Base-by-base conservation (phyloP, 2,329 filamentous ascomycete genomes). In the Tolypocladium ovalisporum region DNA sequence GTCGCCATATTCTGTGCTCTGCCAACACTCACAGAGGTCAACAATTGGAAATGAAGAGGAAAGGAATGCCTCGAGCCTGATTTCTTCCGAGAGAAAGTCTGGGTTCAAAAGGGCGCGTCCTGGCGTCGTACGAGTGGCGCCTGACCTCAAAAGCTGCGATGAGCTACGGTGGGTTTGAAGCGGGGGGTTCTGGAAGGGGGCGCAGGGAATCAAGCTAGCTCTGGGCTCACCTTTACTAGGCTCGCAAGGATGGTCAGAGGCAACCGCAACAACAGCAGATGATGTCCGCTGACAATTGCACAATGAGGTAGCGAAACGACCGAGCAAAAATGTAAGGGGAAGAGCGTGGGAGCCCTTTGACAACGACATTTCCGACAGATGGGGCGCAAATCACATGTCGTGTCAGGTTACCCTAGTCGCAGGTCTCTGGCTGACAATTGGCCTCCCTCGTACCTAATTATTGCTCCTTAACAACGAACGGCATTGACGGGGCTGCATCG, bases 1-100 rank as follows among this genome's bases (percentile, higher is more conserved):
- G 68, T 67, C 59, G 70, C 65, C 70, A 73, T 73, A 58, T 52
- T 66, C 22, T 56, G 52, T 32, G 24, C 10, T 49, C 52, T 44
- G 36, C 35, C 52, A 27, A n/a, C 13, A 3, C 24, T 29, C 22
- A 36, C 51, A 36, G 22, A 36, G 15, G 32, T 53, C 39, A 34
- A 22, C 7, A 24, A 5, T 17, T 22, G 15, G 7, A 6, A 13
- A 10, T 6, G 13, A 32, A 34, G 9, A 8, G 0, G 10, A 34
- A 22, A 9, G 24, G 15, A 10, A 12, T 10, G 3, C 27, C 27
- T 32, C 15, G 17, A n/a, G 29, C 19, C 17, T 17, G 27, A 15
- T 51, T 32, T 17, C 47, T n/a, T 51, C 17, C 17, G 10, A 27
- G 17, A 32, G 29, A 51, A 32, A 8, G 47, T 34, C 27, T 2